phyloP scores from a whole-genome alignment of 495 filamentous ascomycete genomes.

The Penicillium diatomitis region DNA sequence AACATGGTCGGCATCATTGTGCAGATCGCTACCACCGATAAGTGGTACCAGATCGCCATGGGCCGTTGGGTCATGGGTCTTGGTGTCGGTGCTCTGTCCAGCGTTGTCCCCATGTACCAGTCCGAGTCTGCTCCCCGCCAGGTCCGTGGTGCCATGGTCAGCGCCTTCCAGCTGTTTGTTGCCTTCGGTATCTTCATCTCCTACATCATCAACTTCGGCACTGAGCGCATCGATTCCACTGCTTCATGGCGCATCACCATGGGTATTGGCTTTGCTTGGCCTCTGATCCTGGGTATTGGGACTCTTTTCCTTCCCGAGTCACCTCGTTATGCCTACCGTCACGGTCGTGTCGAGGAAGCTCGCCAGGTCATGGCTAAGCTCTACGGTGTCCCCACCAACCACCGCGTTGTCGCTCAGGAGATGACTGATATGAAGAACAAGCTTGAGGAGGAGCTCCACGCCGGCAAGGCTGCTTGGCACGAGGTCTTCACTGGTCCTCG shows the following conservation, averaged over 20 bases:
- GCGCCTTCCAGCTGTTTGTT: conserved; percentile 78
- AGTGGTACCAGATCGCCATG: conserved; percentile 46
- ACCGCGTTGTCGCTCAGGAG: conserved; percentile 57
- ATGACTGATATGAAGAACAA: conserved; percentile 58
- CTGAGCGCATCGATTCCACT: conserved; percentile 42
- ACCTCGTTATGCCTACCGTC: conserved; percentile 59
- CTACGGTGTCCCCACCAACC: conserved; percentile 57
- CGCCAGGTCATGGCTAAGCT: conserved; percentile 59
- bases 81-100: conserved; percentile 62
- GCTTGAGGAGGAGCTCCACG: conserved; percentile 47
- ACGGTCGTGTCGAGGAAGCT: conserved; percentile 56
- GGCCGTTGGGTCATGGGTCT: conserved; percentile 55
- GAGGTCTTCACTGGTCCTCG: conserved; percentile 63
- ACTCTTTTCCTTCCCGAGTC: conserved; percentile 67
- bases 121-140: conserved; percentile 56
- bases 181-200: conserved; percentile 78
- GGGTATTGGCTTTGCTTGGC: conserved; percentile 70
- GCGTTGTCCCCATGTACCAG: conserved; percentile 67
- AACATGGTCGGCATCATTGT: conserved; percentile 62
- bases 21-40: conserved; percentile 48
- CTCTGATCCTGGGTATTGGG: conserved; percentile 59
- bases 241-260: conserved; percentile 74
- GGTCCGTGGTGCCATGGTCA: conserved; percentile 59
- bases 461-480: conserved; percentile 46
- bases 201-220: conserved; percentile 75